Base-by-base conservation (phyloP, 768 basidiomycete genomes). In the Clitopilus hobsonii region DNA sequence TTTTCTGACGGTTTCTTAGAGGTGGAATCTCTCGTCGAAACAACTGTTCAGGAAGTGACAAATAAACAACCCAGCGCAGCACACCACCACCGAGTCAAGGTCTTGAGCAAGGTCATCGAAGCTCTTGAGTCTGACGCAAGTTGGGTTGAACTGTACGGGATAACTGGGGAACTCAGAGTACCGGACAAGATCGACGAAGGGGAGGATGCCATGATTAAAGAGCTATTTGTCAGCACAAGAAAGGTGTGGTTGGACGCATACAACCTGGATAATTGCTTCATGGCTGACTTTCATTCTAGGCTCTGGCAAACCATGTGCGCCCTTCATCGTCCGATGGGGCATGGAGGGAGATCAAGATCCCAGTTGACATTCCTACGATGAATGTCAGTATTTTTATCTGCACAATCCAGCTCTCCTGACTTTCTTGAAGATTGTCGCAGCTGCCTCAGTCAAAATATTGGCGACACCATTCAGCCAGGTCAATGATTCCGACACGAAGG, bases 281-380 rank as follows among this genome's bases (percentile, higher is more conserved):
- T n/a, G 22, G 29, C 50, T 28, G 47, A 18, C 38, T 57, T 27
- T 57, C 51, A 22, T 29, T 52, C 11, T 57, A 80, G 81, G 68
- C 69, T 22, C 64, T 86, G 29, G 71, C 71, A 22, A 67, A 65
- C 53, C 76, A 79, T 54, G 74, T 71, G 60, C 73, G 75, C 58
- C 68, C 74, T n/a, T 58, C 67, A 41, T 58, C 67, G 11, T 63
- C 75, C 11, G 63, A 69, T 59, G 76, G 77, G 14, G 60, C 73
- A 16, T 96, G 92, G 91, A 78, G 85, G 41, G 83, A 87, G 59
- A 80, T 95, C 41, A 78, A 75, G 55, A 91, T 95, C 48, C 91
- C 92, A 23, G 88, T 95, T 5, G 94, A 95, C 63, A 78, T 95
- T 26, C 94, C 94, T 0, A 74, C 74, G 55, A 86, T 91, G 79